These are phyloP conservation scores for Candida wancherniae DNA, from an alignment of 805 yeast genomes.

Conservation along the genomic window DNA sequence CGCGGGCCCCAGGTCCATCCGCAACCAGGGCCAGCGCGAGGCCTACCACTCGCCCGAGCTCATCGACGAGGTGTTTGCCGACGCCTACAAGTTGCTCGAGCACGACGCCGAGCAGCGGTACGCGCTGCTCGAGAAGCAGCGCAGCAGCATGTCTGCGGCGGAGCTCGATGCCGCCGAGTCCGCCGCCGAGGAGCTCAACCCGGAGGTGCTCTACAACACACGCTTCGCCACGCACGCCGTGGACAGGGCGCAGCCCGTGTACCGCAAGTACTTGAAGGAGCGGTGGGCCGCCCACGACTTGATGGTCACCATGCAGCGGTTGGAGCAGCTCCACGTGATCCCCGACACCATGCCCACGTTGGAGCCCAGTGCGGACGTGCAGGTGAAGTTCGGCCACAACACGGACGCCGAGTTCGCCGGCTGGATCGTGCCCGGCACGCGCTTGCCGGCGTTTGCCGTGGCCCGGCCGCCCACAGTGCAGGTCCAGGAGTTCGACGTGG, in stretches of 20 bases:
- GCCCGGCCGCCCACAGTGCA: slow-evolving; percentile 71
- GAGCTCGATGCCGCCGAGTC: slow-evolving; percentile 33
- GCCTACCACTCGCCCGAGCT: slow-evolving; percentile 66
- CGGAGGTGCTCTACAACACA: slow-evolving; percentile 76
- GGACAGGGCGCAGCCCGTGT: slow-evolving; percentile 76
- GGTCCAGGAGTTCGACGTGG: slow-evolving; percentile 63
- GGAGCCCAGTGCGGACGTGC: slow-evolving; percentile 72
- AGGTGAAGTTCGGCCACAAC: slow-evolving; percentile 69
- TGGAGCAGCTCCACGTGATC: slow-evolving; percentile 77
- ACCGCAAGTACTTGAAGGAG: slow-evolving; percentile 59
- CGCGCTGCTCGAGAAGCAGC: slow-evolving; percentile 22
- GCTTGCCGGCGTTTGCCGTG: slow-evolving; percentile 70
- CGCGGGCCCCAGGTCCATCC: slow-evolving; percentile 52
- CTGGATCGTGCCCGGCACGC: slow-evolving; percentile 76
- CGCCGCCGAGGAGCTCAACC: slow-evolving; percentile 70
- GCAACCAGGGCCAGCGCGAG: slow-evolving; percentile 36
- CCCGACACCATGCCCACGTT: slow-evolving; percentile 94
- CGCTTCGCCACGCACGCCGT: slow-evolving; percentile 41
- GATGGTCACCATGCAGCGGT: slow-evolving; percentile 85
- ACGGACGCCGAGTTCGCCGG: slow-evolving; percentile 47
- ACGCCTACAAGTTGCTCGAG: slow-evolving; percentile 58
- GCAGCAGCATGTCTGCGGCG: slow-evolving; percentile 17
- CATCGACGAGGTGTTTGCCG: slow-evolving; percentile 66
- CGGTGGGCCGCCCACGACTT: slow-evolving; percentile 69
- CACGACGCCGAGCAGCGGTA: slow-evolving; percentile 43